Evolutionary conservation across 78 protist species (phyloP), one percentile per base, ranked within the genome.

Genomic region (Pigoraptor vietnamica): DNA sequence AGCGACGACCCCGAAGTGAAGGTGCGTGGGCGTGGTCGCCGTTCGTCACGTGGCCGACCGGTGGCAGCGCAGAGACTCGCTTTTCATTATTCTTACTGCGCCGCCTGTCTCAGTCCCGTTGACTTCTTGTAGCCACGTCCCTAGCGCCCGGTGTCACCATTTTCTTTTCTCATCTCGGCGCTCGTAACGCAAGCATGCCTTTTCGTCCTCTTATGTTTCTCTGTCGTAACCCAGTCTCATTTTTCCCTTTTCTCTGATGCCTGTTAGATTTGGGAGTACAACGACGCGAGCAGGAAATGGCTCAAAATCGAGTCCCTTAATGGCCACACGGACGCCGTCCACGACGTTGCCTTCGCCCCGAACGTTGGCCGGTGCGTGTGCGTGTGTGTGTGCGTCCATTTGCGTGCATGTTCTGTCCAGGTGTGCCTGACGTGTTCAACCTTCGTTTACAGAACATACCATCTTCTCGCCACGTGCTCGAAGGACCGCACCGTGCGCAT

Each of bases 261-360:
- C 84, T 29, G 36, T 2, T 36, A 86, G 91, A 86, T 95, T 40
- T 95, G 94, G 93, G 92, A 91, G 81, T 95, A 91, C 90, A 92
- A 91, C 81, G 93, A 92, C 40, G 39, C 82, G 6, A 24, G 10
- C 25, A 36, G 94, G 25, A 39, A 91, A 14, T 96, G 95, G 95
- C 84, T 81, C 1, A 40, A 88, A 1, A 23, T 90, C 1, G 90
- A 56, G 37, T 48, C 86, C 1, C 89, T 92, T 34, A 38, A 24
- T 23, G 91, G 67, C 55, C 94, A 90, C 87, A 67, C 23, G 29
- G 96, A 81, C 33, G 40, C 92, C 23, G 92, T 96, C 29, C 91
- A 94, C 90, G 94, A 92, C 39, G 90, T 97, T 23, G 92, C 93
- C 33, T 97, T 97, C 96, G 97, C 98, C 19, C 95, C 97, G 21